These are phyloP conservation scores for Hippophae gyantsensis DNA, from an alignment of 306 rosid genomes.

Conservation along the genomic window DNA sequence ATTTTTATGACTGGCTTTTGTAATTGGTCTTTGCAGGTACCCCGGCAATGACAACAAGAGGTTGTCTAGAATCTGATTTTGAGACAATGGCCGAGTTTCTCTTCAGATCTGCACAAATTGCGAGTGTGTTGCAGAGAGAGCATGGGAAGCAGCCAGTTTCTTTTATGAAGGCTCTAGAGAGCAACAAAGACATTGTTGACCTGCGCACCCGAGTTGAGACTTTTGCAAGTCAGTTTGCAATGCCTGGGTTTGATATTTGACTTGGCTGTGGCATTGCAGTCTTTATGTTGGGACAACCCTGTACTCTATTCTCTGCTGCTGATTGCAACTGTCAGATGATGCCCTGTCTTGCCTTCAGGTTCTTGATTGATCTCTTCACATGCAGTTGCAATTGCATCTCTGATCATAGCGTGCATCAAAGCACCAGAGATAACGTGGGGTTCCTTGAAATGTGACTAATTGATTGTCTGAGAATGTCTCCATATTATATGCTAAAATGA, in stretches of 20 bases:
- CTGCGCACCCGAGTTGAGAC: slow-evolving; percentile 64
- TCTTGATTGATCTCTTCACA: slow-evolving; percentile 13
- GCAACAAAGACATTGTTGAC: slow-evolving; percentile 59
- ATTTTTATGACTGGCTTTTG: slow-evolving; percentile 4
- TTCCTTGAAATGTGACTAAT: neutral
- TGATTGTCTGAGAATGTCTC: too few species aligned
- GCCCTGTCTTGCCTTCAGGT: slow-evolving; percentile 17
- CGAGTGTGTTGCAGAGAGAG: slow-evolving; percentile 53
- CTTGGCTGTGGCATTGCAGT: slow-evolving; percentile 17
- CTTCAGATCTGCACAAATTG: slow-evolving; percentile 63
- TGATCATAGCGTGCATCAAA: neutral
- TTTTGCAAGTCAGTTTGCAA: slow-evolving; percentile 76
- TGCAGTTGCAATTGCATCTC: slow-evolving; percentile 19
- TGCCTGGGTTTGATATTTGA: slow-evolving; percentile 81
- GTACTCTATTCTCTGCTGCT: neutral
- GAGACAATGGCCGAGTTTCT: slow-evolving; percentile 83
- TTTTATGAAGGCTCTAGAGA: slow-evolving; percentile 44
- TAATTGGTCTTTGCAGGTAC: slow-evolving; percentile 50
- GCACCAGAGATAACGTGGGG: neutral
- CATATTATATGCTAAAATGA: too few species aligned
- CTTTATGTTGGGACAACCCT: neutral
- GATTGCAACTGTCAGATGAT: slow-evolving; percentile 4
- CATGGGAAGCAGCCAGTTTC: slow-evolving; percentile 53
- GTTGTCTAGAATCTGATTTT: slow-evolving; percentile 85
- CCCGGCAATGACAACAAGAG: slow-evolving; percentile 97